A percentile compares a stretch with the other conserved stretches of the same genome.
Conservation (phyloP, 2,329 filamentous ascomycete genomes). For the Curvularia spicifera region DNA sequence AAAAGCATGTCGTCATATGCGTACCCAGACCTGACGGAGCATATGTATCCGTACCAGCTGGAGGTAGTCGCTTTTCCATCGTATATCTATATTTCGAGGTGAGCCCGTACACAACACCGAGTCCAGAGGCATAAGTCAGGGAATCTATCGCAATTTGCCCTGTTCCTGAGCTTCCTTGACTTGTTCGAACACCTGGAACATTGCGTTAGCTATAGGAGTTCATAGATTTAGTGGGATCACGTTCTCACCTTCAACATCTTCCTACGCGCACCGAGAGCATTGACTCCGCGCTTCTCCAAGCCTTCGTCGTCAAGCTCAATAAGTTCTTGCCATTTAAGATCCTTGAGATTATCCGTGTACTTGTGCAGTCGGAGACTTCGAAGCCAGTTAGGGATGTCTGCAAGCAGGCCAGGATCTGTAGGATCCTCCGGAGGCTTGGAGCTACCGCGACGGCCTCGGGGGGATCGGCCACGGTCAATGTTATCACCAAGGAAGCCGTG, state of each 20-base stretch:
- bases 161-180: slow-evolving; percentile 70
- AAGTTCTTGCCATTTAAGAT: slow-evolving; percentile 94
- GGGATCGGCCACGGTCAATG: slow-evolving; percentile 86
- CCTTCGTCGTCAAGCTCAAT: slow-evolving; percentile 92
- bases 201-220: slow-evolving; percentile 37
- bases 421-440: slow-evolving; percentile 98
- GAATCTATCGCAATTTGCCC: slow-evolving; percentile 48
- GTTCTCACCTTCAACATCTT: slow-evolving; percentile 91
- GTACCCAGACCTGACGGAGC: slow-evolving; percentile 34
- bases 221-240: background rate
- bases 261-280: slow-evolving; percentile 88
- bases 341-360: slow-evolving; percentile 97
- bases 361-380: slow-evolving; percentile 95
- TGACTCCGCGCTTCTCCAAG: slow-evolving; percentile 90
- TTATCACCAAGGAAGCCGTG: slow-evolving; percentile 95
- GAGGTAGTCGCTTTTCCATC: slow-evolving; percentile 29
- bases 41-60: slow-evolving; percentile 33
- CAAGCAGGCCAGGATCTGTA: slow-evolving; percentile 84
- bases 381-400: slow-evolving; percentile 96
- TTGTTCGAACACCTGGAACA: slow-evolving; percentile 85
- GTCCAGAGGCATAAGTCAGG: slow-evolving; percentile 11
- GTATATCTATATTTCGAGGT: slow-evolving; percentile 28
- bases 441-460: slow-evolving; percentile 87
- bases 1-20: slow-evolving; percentile 30
- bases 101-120: slow-evolving; percentile 1